phyloP scores from a whole-genome alignment of 2,329 filamentous ascomycete species.

The Penicillium sp. region DNA sequence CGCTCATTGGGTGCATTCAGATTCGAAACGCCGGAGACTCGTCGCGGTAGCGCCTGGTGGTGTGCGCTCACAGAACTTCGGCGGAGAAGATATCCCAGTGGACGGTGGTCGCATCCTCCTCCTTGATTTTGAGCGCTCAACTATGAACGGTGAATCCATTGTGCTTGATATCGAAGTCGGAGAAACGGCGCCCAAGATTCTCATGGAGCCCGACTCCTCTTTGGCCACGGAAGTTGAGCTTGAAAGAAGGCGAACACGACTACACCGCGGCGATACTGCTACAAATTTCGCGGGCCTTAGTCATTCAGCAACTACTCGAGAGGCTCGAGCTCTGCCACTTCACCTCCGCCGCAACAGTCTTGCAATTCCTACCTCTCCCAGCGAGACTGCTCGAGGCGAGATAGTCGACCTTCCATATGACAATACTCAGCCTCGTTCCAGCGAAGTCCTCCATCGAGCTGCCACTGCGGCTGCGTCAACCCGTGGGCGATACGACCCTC shows the following conservation, averaged over 20 bases:
- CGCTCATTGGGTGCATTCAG: slow-evolving; percentile 68
- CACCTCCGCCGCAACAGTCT: slow-evolving; percentile 26
- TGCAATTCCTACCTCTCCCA: slow-evolving; percentile 24
- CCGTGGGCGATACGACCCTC: slow-evolving; percentile 61
- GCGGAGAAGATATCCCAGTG: slow-evolving; percentile 72
- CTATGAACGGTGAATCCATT: slow-evolving; percentile 53
- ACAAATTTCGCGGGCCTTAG: slow-evolving; percentile 37
- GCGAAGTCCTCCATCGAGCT: slow-evolving; percentile 66
- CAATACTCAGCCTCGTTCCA: slow-evolving; percentile 68
- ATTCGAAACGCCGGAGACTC: slow-evolving; percentile 46
- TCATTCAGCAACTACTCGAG: slow-evolving; percentile 16
- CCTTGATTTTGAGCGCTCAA: slow-evolving; percentile 68
- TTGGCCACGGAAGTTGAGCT: slow-evolving; percentile 76
- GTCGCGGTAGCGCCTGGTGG: slow-evolving; percentile 72
- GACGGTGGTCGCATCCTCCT: slow-evolving; percentile 72
- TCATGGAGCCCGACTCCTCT: slow-evolving; percentile 71
- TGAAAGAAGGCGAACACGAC: slow-evolving; percentile 69
- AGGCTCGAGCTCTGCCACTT: slow-evolving; percentile 16
- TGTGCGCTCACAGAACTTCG: slow-evolving; percentile 56
- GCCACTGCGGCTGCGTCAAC: slow-evolving; percentile 72
- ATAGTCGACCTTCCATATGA: slow-evolving; percentile 68
- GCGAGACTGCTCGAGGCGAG: slow-evolving; percentile 20
- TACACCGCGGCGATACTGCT: slow-evolving; percentile 52
- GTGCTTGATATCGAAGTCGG: slow-evolving; percentile 73
- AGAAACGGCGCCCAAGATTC: slow-evolving; percentile 62